These are phyloP conservation scores for Xylaria venustula DNA, from an alignment of 495 filamentous ascomycete species.

Conservation along the genomic window DNA sequence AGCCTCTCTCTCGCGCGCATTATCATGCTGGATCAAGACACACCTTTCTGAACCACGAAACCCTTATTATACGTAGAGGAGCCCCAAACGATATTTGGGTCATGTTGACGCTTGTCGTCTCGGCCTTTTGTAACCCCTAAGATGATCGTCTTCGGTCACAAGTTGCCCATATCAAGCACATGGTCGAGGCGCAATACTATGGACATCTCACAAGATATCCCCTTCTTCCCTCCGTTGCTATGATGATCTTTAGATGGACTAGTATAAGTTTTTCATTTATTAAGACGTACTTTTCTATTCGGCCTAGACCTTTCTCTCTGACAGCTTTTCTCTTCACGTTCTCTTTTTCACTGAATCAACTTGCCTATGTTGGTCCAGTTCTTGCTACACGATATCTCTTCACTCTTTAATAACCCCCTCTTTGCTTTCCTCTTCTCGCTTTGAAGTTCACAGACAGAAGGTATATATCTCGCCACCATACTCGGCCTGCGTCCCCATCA, in stretches of 20 bases:
- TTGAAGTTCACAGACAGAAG: not conserved
- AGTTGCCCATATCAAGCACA: slow-evolving; percentile 6
- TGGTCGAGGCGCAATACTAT: slow-evolving; percentile 13
- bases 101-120: slow-evolving; percentile 6
- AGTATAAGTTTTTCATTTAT: not conserved
- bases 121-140: slow-evolving; percentile 2
- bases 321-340: not conserved
- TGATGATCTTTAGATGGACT: not conserved
- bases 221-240: not conserved
- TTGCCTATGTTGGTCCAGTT: not conserved
- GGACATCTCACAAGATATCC: slow-evolving; percentile 45
- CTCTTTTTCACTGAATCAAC: not conserved
- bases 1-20: not conserved
- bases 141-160: slow-evolving; percentile 10
- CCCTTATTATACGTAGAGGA: slow-evolving; percentile 3
- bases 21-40: not conserved
- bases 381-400: not conserved
- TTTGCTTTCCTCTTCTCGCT: not conserved
- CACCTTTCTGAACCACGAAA: not conserved
- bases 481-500: too few species aligned
- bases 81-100: not conserved
- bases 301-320: not conserved
- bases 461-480: not conserved
- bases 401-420: too few species aligned
- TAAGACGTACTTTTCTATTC: not conserved